These are phyloP conservation scores for Penicillium psychrofluorescens DNA, from an alignment of 495 filamentous ascomycete genomes.

Conservation along the genomic window DNA sequence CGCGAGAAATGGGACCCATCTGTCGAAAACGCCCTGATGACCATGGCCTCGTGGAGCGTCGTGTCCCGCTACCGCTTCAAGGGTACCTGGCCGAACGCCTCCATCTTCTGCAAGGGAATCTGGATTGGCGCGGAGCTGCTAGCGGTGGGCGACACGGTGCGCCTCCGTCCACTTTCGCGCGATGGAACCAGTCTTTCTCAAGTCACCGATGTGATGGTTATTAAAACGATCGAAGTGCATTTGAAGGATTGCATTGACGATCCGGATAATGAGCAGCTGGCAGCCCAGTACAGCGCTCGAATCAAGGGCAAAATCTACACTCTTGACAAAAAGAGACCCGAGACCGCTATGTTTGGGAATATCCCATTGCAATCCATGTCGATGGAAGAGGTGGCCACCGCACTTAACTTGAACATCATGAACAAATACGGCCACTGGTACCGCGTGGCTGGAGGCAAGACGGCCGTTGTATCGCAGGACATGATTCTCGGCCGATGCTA, in stretches of 20 bases:
- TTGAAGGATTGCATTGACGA: slow-evolving; percentile 41
- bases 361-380: slow-evolving; percentile 22
- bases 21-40: slow-evolving; percentile 45
- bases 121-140: slow-evolving; percentile 52
- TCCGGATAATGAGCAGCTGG: slow-evolving; percentile 28
- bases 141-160: slow-evolving; percentile 44
- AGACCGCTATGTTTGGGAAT: slow-evolving; percentile 10
- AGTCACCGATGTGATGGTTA: slow-evolving; percentile 46
- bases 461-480: slow-evolving; percentile 38
- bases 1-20: slow-evolving; percentile 43
- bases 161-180: slow-evolving; percentile 17
- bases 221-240: slow-evolving; percentile 40
- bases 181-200: background rate
- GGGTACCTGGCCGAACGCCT: slow-evolving; percentile 47
- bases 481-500: slow-evolving; percentile 49
- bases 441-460: slow-evolving; percentile 26
- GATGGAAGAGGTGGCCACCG: slow-evolving; percentile 19
- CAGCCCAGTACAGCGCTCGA: slow-evolving; percentile 30
- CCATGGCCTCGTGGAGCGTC: slow-evolving; percentile 46
- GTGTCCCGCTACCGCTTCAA: slow-evolving; percentile 42
- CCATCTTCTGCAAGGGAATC: slow-evolving; percentile 44
- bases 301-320: slow-evolving; percentile 47
- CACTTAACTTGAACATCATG: slow-evolving; percentile 36
- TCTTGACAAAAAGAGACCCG: slow-evolving; percentile 18
- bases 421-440: slow-evolving; percentile 43